Evolutionary conservation across 2,329 filamentous ascomycete species (phyloP).

Genomic region (Phoma herbarum): DNA sequence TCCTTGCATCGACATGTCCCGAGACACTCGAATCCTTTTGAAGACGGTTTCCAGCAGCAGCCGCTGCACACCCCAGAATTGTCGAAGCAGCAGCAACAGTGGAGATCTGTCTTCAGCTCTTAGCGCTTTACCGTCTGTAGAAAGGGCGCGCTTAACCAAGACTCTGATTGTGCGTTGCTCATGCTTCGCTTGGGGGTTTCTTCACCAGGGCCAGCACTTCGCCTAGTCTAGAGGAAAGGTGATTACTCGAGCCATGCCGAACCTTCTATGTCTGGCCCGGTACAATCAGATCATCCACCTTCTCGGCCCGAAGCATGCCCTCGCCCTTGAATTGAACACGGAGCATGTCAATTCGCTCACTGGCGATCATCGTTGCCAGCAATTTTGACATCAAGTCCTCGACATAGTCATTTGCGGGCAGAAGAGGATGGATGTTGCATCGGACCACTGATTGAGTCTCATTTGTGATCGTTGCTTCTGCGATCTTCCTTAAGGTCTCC

Average conservation of each 20-base stretch:
- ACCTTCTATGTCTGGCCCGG: background rate
- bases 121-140: background rate
- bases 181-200: background rate
- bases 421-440: background rate
- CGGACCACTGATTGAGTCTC: background rate
- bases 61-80: constrained; percentile 12
- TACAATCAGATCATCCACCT: background rate
- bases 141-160: background rate
- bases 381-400: background rate
- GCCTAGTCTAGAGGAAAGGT: background rate
- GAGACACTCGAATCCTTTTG: background rate
- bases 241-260: background rate
- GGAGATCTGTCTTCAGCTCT: constrained; percentile 13
- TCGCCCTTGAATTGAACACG: background rate
- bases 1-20: background rate
- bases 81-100: constrained; percentile 12
- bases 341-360: background rate
- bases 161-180: background rate
- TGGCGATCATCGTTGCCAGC: background rate
- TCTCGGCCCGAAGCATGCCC: background rate
- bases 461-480: background rate
- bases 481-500: background rate
- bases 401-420: background rate
- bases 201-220: background rate
- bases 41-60: constrained; percentile 15